These are phyloP conservation scores for Theileria parva DNA, from an alignment of 169 alveolate species.

Conservation along the genomic window DNA sequence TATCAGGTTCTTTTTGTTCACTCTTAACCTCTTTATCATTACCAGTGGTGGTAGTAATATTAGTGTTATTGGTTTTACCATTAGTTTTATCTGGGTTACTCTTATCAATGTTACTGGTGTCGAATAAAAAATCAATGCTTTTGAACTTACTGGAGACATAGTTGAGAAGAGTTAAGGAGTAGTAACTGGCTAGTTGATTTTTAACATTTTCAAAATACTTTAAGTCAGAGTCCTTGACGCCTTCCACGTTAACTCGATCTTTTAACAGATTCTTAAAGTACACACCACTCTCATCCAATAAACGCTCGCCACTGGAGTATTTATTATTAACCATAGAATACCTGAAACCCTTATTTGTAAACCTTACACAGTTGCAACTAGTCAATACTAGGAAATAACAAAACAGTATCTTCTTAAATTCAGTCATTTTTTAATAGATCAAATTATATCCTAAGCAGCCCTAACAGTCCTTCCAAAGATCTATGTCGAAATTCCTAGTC, in stretches of 20 bases:
- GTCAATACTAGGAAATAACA: neutral
- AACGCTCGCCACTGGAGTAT: neutral
- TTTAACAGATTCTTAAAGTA: neutral
- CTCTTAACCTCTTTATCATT: neutral
- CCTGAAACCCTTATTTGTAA: neutral
- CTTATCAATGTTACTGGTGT: neutral
- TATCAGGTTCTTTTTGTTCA: neutral
- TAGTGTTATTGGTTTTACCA: neutral
- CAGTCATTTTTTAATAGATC: neutral
- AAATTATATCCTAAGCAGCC: neutral
- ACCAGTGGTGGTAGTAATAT: neutral
- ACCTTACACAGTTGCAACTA: neutral
- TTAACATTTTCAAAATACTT: neutral
- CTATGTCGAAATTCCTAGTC: neutral
- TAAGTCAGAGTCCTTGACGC: neutral
- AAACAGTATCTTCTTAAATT: neutral
- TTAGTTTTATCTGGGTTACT: neutral
- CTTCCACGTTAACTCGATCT: neutral
- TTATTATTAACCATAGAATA: neutral
- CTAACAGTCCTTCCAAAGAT: neutral
- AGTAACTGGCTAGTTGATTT: neutral
- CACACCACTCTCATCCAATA: neutral
- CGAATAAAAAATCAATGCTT: neutral
- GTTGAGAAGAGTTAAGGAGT: neutral
- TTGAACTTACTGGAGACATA: neutral